Evolutionary conservation across 148 eudicot genomes (phyloP).

Genomic region (Fallopia convolvulus): DNA sequence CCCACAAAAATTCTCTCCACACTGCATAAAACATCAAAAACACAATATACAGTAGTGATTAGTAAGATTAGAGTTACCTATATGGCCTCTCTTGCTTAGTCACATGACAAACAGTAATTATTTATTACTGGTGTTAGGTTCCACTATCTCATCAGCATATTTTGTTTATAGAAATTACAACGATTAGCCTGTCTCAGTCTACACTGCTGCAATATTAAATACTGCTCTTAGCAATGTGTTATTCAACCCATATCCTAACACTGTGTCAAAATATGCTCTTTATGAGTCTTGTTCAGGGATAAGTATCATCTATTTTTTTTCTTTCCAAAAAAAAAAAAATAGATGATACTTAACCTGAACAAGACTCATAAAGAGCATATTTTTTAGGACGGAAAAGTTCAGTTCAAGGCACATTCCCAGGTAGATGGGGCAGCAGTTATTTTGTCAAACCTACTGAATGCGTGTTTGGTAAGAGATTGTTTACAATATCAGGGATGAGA

Average conservation of each 20-base stretch:
- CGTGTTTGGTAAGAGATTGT: neutral
- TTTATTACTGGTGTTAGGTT: neutral
- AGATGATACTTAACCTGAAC: neutral
- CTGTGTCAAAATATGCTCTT: no score
- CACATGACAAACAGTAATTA: neutral
- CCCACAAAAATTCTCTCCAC: conserved; percentile 84
- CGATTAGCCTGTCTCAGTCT: neutral
- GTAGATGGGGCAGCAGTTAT: neutral
- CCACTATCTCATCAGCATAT: neutral
- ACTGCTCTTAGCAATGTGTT: neutral
- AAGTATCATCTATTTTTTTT: no score
- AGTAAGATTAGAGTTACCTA: neutral
- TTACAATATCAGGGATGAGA: no score
- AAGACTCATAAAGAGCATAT: neutral
- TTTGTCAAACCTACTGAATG: neutral
- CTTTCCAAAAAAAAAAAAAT: no score
- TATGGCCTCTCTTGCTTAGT: neutral
- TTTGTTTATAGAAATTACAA: neutral
- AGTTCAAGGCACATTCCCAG: neutral
- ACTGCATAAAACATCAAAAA: conserved; percentile 37
- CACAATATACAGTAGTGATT: neutral
- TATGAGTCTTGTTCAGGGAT: no score
- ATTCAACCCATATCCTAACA: neutral
- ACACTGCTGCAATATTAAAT: neutral
- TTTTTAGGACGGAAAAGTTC: neutral